Percentiles rank a stretch among this genome's conserved stretches.
phyloP scores from a whole-genome alignment of 2,329 filamentous ascomycete genomes.

The Colletotrichum plurivorum region DNA sequence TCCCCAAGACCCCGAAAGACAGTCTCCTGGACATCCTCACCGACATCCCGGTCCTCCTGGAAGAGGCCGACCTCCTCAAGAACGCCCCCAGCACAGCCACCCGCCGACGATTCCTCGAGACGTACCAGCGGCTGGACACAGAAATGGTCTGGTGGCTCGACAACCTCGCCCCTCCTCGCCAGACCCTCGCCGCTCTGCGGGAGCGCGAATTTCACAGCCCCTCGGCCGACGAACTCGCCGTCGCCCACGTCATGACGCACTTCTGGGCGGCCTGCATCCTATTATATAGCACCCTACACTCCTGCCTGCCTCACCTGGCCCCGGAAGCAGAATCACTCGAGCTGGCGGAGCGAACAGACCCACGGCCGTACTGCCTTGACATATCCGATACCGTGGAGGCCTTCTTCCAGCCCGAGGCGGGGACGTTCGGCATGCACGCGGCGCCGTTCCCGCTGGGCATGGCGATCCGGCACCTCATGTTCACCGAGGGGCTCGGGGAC shows the following conservation, averaged over 20 bases:
- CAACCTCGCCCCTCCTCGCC: not conserved
- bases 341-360: not conserved
- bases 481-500: conserved; percentile 3
- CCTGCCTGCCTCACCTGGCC: not conserved
- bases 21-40: conserved; percentile 48
- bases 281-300: conserved; percentile 19
- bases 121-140: conserved; percentile 15
- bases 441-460: conserved; percentile 32
- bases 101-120: conserved; percentile 4
- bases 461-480: conserved; percentile 29
- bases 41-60: conserved; percentile 46
- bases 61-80: conserved; percentile 46
- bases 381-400: conserved; percentile 32
- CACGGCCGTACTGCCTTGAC: conserved; percentile 24
- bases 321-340: not conserved
- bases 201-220: conserved; percentile 9
- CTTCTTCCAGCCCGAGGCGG: conserved; percentile 29
- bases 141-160: conserved; percentile 23
- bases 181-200: conserved; percentile 1
- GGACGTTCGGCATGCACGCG: conserved; percentile 25
- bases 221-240: conserved; percentile 24
- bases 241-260: conserved; percentile 19
- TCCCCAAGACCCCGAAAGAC: conserved; percentile 47
- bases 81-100: conserved; percentile 6
- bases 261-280: conserved; percentile 33